phyloP scores from a whole-genome alignment of 495 filamentous ascomycete species.

The Aspergillus indologenus region DNA sequence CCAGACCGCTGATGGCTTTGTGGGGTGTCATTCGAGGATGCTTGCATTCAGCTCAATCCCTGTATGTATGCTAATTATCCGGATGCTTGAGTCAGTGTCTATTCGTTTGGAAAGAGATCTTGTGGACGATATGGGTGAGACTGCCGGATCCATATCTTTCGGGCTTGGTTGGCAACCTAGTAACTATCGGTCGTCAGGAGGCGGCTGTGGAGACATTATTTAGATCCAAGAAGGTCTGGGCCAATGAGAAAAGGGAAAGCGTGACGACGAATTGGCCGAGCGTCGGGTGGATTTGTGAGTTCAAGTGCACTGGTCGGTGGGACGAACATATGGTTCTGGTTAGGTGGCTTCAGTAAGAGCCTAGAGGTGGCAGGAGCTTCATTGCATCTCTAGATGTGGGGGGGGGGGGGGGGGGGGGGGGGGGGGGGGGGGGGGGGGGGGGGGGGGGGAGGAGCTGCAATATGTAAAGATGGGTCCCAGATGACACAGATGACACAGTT shows the following conservation, averaged over 20 bases:
- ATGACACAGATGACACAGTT: background rate
- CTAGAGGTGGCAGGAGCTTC: background rate
- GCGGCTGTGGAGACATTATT: background rate
- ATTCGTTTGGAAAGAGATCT: no score
- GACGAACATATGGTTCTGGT: background rate
- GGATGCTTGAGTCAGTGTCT: no score
- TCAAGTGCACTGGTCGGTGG: background rate
- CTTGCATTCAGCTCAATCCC: no score
- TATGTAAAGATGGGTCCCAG: background rate
- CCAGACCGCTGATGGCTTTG: no score
- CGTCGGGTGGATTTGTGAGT: slow-evolving; percentile 1
- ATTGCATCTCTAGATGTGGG: no score
- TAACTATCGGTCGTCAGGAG: background rate
- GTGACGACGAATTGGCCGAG: background rate
- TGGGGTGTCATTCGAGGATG: no score
- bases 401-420: no score
- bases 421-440: no score
- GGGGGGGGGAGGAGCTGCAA: background rate
- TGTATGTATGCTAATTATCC: no score
- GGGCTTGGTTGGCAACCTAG: no score
- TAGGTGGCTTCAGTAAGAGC: background rate
- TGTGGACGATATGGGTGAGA: no score
- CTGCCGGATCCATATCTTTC: no score
- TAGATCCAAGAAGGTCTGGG: background rate
- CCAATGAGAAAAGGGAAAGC: background rate